Evolutionary conservation across 768 basidiomycete species (phyloP).

Genomic region (Coprinopsis marcescibilis): DNA sequence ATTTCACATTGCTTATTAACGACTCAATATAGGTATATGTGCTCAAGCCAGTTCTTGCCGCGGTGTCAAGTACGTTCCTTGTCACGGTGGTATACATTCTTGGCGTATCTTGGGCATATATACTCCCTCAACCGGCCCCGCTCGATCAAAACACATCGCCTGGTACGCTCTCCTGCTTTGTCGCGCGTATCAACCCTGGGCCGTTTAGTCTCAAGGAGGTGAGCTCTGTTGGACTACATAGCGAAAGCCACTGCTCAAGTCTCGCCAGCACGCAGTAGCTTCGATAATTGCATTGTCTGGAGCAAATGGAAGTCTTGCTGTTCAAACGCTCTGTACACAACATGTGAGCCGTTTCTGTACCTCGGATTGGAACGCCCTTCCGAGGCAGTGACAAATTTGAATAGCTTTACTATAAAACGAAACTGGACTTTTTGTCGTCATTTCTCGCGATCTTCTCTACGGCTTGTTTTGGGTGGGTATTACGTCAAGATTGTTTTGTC

Average conservation of each 20-base stretch:
- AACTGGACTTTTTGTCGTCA: constrained; percentile 49
- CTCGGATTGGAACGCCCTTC: not conserved
- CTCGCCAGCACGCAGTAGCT: constrained; percentile 47
- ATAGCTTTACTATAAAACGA: constrained; percentile 55
- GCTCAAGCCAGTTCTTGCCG: constrained; percentile 5
- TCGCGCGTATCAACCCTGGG: not conserved
- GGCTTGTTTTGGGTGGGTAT: constrained; percentile 50
- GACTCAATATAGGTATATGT: constrained; percentile 7
- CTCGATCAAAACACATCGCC: not conserved
- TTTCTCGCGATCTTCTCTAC: constrained; percentile 60
- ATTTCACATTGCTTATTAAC: not conserved
- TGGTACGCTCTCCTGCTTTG: not conserved
- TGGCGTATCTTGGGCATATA: not conserved
- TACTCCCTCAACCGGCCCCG: not conserved
- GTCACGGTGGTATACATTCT: constrained; percentile 2
- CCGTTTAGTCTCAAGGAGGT: constrained; percentile 5
- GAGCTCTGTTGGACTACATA: not conserved
- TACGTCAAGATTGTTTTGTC: not conserved
- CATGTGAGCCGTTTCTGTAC: constrained; percentile 26
- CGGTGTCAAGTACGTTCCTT: constrained; percentile 7
- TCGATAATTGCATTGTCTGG: constrained; percentile 55
- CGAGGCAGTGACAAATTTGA: not conserved
- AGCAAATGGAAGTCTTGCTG: constrained; percentile 45
- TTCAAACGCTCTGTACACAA: constrained; percentile 58
- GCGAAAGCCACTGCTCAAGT: not conserved